A percentile compares a stretch with the other conserved stretches of the same genome.
These are phyloP conservation scores for Fusarium ramigenum DNA, from an alignment of 2,329 filamentous ascomycete species.

Conservation along the genomic window DNA sequence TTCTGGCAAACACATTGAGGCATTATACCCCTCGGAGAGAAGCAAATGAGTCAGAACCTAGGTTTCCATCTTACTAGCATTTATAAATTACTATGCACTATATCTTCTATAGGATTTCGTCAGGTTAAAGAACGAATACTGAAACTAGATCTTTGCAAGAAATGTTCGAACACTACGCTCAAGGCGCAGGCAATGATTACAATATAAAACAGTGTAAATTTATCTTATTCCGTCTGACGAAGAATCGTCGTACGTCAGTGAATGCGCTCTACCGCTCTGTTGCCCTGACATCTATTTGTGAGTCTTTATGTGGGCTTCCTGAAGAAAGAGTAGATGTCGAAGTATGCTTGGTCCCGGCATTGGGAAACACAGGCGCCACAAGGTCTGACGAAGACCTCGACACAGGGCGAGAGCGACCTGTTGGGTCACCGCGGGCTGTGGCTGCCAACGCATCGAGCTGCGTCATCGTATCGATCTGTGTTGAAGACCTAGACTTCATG, in stretches of 20 bases:
- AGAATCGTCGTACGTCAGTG: no score
- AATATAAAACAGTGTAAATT: not conserved
- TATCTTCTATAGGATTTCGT: not conserved
- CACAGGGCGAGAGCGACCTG: slow-evolving; percentile 1
- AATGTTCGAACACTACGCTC: not conserved
- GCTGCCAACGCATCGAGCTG: slow-evolving; percentile 90
- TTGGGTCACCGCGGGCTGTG: slow-evolving; percentile 82
- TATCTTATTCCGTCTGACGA: not conserved
- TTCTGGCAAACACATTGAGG: not conserved
- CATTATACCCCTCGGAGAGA: not conserved
- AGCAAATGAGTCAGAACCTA: not conserved
- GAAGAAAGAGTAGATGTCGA: slow-evolving; percentile 9
- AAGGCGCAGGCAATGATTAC: not conserved
- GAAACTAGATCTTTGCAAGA: not conserved
- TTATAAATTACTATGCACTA: not conserved
- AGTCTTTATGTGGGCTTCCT: slow-evolving; percentile 8
- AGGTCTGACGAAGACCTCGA: slow-evolving; percentile 19
- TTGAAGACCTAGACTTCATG: slow-evolving; percentile 83
- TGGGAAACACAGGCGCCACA: not conserved
- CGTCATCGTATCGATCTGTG: slow-evolving; percentile 77
- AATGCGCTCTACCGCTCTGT: not conserved
- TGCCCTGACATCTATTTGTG: slow-evolving; percentile 7
- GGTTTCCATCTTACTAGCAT: fast-evolving
- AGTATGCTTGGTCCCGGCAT: not conserved
- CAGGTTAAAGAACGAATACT: no score